Evolutionary conservation across 306 rosid species (phyloP), one percentile per base, ranked within the genome.

Genomic region (Crataegus laevigata): DNA sequence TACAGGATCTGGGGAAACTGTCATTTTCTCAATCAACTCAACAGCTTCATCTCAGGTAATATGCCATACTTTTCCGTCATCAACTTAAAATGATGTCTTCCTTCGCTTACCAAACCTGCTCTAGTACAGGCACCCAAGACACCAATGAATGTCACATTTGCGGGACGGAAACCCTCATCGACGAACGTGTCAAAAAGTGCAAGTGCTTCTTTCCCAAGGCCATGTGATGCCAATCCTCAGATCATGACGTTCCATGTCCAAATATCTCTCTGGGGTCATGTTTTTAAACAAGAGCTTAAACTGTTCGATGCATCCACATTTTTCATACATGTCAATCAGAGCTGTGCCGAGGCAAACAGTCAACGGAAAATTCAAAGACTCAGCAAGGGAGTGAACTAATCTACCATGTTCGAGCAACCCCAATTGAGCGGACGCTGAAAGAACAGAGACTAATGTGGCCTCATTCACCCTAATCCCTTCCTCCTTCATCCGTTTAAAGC

Each of bases 231-330:
- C 67, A 90, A 54, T 26, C 96, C 94, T 76, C 97, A 88, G 62
- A 90, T 88, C 92, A 88, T 87, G 43, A 87, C 94, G 75, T 90
- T 92, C 96, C 96, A 90, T 1, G 98, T 80, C 82, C 94, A 90
- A 59, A 73, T 66, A 78, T 90, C 91, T 81, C 68, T 87, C 64
- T 5, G n/a, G 29, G n/a, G 73, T 79, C 90, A 92, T 82, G 12
- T 69, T 42, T 71, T 77, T 52, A 73, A 93, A 93, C 79, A 93
- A 79, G 9, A n/a, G 21, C 50, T 77, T 89, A 25, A 94, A 74
- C 73, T 65, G 65, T 18, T 89, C 90, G 67, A 93, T 89, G 83
- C 90, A 90, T 3, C 98, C 96, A 42, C 94, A 93, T 84, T 90
- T 92, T 1, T 94, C 92, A 55, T 93, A 89, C 98, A 93, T 93